Evolutionary conservation across 176 grass and related monocot genomes (phyloP).

Genomic region (Otatea glauca): DNA sequence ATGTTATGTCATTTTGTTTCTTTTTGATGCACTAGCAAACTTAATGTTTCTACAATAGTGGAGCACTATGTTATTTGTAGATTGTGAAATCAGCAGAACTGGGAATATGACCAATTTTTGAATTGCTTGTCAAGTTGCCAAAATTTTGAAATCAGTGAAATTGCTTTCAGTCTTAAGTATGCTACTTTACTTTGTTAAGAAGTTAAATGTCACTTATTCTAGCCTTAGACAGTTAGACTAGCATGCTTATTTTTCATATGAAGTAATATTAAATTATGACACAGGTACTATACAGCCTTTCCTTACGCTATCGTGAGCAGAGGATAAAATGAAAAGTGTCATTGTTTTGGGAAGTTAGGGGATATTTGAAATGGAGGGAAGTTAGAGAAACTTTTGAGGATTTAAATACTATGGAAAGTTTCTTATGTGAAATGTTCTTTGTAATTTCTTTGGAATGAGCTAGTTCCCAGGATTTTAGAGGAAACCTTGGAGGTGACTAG

Average conservation of each 20-base stretch:
- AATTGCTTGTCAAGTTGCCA: neutral
- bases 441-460: neutral
- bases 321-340: neutral
- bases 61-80: slow-evolving; percentile 8
- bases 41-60: neutral
- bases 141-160: neutral
- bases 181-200: neutral
- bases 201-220: neutral
- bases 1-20: neutral
- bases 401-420: neutral
- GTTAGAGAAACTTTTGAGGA: neutral
- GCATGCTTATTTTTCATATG: neutral
- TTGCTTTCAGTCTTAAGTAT: slow-evolving; percentile 11
- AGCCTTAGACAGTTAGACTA: neutral
- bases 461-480: neutral
- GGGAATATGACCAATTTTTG: neutral
- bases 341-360: neutral
- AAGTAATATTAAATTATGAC: neutral
- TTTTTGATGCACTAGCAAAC: slow-evolving; percentile 1
- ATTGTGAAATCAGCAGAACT: neutral
- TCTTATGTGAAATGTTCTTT: neutral
- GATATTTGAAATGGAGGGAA: neutral
- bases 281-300: neutral
- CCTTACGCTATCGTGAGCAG: neutral
- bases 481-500: neutral